These are phyloP conservation scores for Astrothelium macrocarpum DNA, from an alignment of 495 filamentous ascomycete genomes.

Conservation along the genomic window DNA sequence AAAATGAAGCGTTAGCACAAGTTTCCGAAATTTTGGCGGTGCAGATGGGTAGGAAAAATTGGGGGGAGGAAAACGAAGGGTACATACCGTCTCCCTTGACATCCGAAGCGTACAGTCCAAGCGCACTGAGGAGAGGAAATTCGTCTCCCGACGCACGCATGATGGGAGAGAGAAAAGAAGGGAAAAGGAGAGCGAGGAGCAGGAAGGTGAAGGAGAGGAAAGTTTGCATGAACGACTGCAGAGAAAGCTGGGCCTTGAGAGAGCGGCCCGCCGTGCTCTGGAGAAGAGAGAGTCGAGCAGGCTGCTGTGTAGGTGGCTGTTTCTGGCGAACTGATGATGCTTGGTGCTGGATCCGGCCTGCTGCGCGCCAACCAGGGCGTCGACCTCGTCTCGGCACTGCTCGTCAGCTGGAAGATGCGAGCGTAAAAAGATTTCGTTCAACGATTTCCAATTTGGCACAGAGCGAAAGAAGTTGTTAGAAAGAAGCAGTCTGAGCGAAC, in stretches of 20 bases:
- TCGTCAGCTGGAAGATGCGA: background rate
- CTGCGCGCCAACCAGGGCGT: background rate
- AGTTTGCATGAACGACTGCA: background rate
- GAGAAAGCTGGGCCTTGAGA: constrained; percentile 5
- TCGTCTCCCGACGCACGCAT: constrained; percentile 33
- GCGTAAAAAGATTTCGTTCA: background rate
- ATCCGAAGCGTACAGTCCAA: constrained; percentile 42
- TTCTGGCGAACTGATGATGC: constrained; percentile 7
- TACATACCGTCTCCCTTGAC: constrained; percentile 45
- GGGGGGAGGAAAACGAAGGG: constrained; percentile 5
- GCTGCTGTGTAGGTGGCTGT: constrained; percentile 5
- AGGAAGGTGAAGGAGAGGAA: background rate
- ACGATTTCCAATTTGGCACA: no score
- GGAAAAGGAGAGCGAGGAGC: constrained; percentile 2
- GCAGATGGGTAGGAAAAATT: background rate
- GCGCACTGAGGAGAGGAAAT: constrained; percentile 43
- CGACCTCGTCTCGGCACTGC: background rate
- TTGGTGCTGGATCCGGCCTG: background rate
- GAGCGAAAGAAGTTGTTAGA: background rate
- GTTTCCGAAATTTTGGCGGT: constrained; percentile 1
- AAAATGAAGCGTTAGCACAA: constrained; percentile 12
- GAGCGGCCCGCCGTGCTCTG: constrained; percentile 2
- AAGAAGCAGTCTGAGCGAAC: background rate
- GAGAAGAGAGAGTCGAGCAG: background rate
- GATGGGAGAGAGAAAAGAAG: constrained; percentile 5